These are phyloP conservation scores for Carpinus viminea DNA, from an alignment of 306 rosid species.

Conservation along the genomic window DNA sequence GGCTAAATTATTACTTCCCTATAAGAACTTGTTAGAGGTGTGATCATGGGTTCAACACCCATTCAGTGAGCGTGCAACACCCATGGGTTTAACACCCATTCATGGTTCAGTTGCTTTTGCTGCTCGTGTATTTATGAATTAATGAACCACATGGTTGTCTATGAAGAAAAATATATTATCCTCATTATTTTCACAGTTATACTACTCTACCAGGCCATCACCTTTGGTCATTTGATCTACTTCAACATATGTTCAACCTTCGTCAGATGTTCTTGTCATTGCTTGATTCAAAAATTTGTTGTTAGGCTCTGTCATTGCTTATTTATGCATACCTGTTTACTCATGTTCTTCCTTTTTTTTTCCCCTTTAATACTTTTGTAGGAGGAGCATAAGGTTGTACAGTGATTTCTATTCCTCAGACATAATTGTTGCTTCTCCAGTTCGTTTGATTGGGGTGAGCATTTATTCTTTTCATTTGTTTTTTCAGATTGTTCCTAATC, in stretches of 20 bases:
- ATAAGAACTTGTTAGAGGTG: no score
- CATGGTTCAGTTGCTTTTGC: neutral
- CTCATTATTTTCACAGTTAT: neutral
- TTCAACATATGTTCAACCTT: neutral
- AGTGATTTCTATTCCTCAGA: conserved; percentile 92
- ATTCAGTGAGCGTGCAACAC: neutral
- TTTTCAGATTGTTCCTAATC: conserved; percentile 16
- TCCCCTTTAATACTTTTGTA: conserved; percentile 28
- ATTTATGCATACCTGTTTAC: neutral
- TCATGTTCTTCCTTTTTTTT: conserved; percentile 2
- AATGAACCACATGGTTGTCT: neutral
- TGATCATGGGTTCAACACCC: no score
- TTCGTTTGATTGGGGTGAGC: conserved; percentile 70
- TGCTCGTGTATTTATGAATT: neutral
- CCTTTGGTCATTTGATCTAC: neutral
- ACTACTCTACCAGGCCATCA: neutral
- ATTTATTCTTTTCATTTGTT: neutral
- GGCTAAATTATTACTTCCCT: no score
- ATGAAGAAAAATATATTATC: neutral
- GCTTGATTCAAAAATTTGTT: neutral
- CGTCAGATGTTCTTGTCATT: neutral
- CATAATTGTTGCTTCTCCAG: conserved; percentile 83
- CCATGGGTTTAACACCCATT: no score
- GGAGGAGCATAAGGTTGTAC: conserved; percentile 81
- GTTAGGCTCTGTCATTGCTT: neutral